These are phyloP conservation scores for Saccharomyces pastorianus DNA, from an alignment of 1,139 yeast genomes.

Conservation along the genomic window DNA sequence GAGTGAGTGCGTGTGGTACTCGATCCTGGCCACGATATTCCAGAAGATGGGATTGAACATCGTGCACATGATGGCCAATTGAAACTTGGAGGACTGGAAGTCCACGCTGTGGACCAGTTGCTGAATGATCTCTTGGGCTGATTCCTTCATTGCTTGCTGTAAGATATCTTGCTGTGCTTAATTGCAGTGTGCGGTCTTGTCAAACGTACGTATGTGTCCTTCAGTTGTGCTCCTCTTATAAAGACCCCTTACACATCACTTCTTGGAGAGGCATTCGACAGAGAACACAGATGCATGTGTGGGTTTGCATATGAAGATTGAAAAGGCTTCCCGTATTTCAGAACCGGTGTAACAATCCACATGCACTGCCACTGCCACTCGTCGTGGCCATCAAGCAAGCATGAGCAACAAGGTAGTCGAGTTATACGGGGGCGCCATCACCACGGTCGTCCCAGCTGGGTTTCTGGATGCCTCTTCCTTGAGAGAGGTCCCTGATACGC, in stretches of 20 bases:
- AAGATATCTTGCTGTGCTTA: too few relatives aligned
- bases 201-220: background rate
- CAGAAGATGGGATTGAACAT: slow-evolving; percentile 94
- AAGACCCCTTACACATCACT: background rate
- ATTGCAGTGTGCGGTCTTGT: background rate
- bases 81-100: slow-evolving; percentile 10
- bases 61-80: slow-evolving; percentile 47
- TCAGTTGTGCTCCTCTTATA: background rate
- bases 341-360: background rate
- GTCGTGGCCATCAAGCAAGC: background rate
- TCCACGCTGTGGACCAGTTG: slow-evolving; percentile 5
- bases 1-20: slow-evolving; percentile 64
- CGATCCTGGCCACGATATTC: slow-evolving; percentile 85
- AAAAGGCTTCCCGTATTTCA: background rate
- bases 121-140: background rate
- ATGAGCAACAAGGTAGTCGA: slow-evolving; percentile 6
- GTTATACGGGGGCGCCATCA: slow-evolving; percentile 75
- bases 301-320: slow-evolving; percentile 1
- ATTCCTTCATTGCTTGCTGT: background rate
- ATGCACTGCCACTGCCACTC: background rate
- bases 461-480: slow-evolving; percentile 64
- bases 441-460: slow-evolving; percentile 45
- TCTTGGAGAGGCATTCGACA: background rate
- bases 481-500: slow-evolving; percentile 81
- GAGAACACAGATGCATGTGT: background rate